phyloP scores from a whole-genome alignment of 1,284 basidiomycete species.

The Cystobasidiaceae sp. region DNA sequence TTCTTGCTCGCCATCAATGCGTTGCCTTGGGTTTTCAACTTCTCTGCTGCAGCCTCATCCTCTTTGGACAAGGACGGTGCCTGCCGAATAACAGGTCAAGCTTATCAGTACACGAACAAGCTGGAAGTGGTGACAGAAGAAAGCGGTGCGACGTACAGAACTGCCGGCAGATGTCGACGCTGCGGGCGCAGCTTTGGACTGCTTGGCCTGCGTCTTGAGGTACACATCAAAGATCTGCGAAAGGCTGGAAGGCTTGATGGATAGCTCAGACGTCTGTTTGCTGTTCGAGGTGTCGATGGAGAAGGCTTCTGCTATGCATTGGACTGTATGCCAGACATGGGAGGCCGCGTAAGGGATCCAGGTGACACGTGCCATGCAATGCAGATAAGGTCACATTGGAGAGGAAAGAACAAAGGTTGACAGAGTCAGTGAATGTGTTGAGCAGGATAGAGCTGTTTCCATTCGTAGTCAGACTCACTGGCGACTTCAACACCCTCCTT shows the following conservation, averaged over 20 bases:
- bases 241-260: conserved; percentile 72
- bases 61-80: neutral
- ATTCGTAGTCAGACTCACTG: no score
- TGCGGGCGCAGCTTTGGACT: conserved; percentile 43
- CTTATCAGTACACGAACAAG: neutral
- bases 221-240: conserved; percentile 80
- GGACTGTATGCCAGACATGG: conserved; percentile 56
- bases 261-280: conserved; percentile 59
- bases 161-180: conserved; percentile 46
- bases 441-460: no score
- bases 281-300: conserved; percentile 71
- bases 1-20: conserved; percentile 72
- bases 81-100: neutral
- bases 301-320: conserved; percentile 91
- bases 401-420: no score
- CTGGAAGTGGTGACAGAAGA: neutral
- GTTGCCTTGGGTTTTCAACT: conserved; percentile 77
- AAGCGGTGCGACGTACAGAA: neutral
- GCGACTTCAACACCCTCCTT: conserved; percentile 84
- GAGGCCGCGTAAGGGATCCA: neutral
- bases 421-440: no score
- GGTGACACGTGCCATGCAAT: conserved; percentile 23
- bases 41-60: conserved; percentile 74
- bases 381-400: no score
- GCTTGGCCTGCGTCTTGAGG: conserved; percentile 61